Evolutionary conservation across 2,329 filamentous ascomycete genomes (phyloP), one percentile per base, ranked within the genome.

Genomic region (Aspergillus sp.): DNA sequence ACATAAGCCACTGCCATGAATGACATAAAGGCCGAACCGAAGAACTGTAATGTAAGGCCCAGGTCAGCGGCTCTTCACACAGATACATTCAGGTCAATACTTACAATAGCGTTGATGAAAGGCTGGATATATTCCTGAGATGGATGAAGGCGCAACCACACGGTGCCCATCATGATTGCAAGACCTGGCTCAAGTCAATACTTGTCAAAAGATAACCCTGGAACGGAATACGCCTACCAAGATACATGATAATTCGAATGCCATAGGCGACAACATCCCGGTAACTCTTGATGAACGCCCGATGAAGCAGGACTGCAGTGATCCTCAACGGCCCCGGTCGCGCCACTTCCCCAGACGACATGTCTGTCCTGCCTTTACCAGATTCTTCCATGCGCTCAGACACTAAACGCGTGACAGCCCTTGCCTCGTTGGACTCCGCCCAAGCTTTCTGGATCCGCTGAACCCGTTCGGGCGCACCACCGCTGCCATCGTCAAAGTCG

Each of bases 1-100:
- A 95, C 90, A 73, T 96, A 96, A 0, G 92, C 92, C 1, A 96
- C 87, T 0, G 88, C 88, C 88, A 91, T 91, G 77, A 91, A 91
- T 45, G 86, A 89, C 86, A 91, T 90, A 75, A 91, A 91, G 1
- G 88, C 89, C 0, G 83, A 85, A 16, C 88, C 87, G 67, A 90
- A 90, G 80, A 90, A 89, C 77, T 79, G 51, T 59, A 50, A 2
- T 14, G 6, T 32, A 45, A 0, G 5, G 11, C n/a, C 16, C 6
- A 3, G 22, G 22, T 24, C 22, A 24, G 22, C 4, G 22, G 4
- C 22, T 24, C 3, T 24, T 24, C 22, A 24, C 22, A 24, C 22
- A 24, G 22, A 24, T 24, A 24, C 3, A 3, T 3, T 7, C 24
- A 11, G 12, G 32, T 29, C 29, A 18, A 6, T 22, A 69, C 80